Base-by-base conservation (phyloP, 768 basidiomycete genomes). In the Boletellus sp. region DNA sequence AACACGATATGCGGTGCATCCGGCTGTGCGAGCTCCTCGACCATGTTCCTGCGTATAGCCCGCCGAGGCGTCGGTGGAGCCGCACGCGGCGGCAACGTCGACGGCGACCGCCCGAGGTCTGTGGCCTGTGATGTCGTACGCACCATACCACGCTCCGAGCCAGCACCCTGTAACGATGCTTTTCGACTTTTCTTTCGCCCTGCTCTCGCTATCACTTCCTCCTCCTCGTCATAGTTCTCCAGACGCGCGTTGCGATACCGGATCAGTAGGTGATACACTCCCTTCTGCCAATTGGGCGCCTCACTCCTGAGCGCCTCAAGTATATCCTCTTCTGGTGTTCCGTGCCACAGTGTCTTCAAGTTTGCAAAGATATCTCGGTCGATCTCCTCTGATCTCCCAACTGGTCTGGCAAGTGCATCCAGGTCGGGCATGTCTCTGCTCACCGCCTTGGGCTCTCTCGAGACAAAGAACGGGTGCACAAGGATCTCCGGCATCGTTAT, bases 231-330 rank as follows among this genome's bases (percentile, higher is more conserved):
- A 64, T 81, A 88, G 54, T 84, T 78, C 60, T 89, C 85, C 37
- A 90, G 65, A 48, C 84, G 83, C 56, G 78, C 81, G 43, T 79
- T 78, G 38, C 94, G 82, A 70, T 96, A 97, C 55, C 82, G 83
- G 47, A 86, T 75, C n/a, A 99, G 76, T 5, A 97, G 72, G 62
- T 90, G 85, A 68, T 99, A 99, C 42, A 98, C 89, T 0, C 90
- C 91, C 70, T 99, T 97, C 66, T 98, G 92, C 89, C 92, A 94
- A 24, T 87, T 94, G 44, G 83, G 83, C 48, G 84, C 81, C 45
- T 72, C 60, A 59, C 77, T 83, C 62, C 70, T 75, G 59, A 99
- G 72, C 46, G 79, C 83, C 42, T 78, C 75, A 42, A 84, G 74
- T 47, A 98, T 83, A 26, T 87, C 83, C 10, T 79, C 77, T 47